phyloP scores from a whole-genome alignment of 2,329 filamentous ascomycete genomes.

The Aspergillus cejpii region DNA sequence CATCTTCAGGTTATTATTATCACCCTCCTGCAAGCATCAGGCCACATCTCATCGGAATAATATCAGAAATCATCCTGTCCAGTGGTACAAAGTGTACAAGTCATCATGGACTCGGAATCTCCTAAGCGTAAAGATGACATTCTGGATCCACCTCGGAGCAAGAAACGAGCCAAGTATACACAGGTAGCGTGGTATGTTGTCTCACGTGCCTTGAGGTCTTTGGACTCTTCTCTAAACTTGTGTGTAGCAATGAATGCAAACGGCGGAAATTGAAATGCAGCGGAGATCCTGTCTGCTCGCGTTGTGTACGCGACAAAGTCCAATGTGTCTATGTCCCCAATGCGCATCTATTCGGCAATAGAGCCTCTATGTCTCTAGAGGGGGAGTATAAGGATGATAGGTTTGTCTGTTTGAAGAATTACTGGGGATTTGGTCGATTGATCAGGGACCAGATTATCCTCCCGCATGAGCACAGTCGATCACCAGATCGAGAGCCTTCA shows the following conservation, averaged over 20 bases:
- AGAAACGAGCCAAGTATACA: slow-evolving; percentile 34
- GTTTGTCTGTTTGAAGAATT: slow-evolving; percentile 7
- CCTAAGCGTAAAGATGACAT: slow-evolving; percentile 5
- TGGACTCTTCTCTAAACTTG: not conserved
- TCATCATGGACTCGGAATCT: slow-evolving; percentile 9
- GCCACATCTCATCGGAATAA: not conserved
- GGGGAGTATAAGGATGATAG: slow-evolving; percentile 16
- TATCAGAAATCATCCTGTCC: too few species aligned
- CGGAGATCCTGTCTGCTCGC: slow-evolving; percentile 60
- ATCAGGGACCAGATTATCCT: slow-evolving; percentile 10
- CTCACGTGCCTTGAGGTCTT: not conserved
- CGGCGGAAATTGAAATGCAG: slow-evolving; percentile 71
- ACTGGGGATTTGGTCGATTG: not conserved
- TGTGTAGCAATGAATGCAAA: slow-evolving; percentile 62
- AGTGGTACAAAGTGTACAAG: too few species aligned
- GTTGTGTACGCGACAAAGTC: slow-evolving; percentile 57
- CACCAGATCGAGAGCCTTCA: slow-evolving; percentile 24
- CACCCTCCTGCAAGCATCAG: not conserved
- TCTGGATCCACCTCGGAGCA: slow-evolving; percentile 19
- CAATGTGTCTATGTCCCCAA: slow-evolving; percentile 61
- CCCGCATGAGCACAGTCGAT: slow-evolving; percentile 23
- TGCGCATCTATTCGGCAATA: slow-evolving; percentile 36
- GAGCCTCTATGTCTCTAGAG: slow-evolving; percentile 2
- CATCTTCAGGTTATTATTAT: not conserved
- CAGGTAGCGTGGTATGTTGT: slow-evolving; percentile 30